Evolutionary conservation across 2,329 filamentous ascomycete species (phyloP).

Genomic region (Fusarium tjaetaba): DNA sequence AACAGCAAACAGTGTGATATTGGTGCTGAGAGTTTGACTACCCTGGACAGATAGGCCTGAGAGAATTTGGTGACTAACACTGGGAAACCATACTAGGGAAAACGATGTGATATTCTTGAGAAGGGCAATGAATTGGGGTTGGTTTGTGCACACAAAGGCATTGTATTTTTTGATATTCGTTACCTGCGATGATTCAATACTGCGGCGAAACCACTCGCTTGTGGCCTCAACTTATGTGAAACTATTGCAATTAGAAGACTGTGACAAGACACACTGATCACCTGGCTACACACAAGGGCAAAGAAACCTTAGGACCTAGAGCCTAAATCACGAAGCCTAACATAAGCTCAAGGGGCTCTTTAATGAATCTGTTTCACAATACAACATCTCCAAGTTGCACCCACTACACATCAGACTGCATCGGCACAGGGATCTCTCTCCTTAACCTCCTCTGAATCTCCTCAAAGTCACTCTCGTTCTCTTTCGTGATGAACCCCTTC

Average conservation of each 20-base stretch:
- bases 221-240: not conserved
- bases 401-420: slow-evolving; percentile 31
- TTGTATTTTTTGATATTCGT: not conserved
- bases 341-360: rapidly evolving
- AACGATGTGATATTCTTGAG: not conserved
- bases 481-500: slow-evolving; percentile 76
- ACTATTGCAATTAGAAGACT: not conserved
- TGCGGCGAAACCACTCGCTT: rapidly evolving
- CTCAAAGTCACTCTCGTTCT: slow-evolving; percentile 77
- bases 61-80: not conserved
- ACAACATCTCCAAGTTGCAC: not conserved
- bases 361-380: not conserved
- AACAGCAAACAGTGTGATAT: not conserved
- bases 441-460: slow-evolving; percentile 67
- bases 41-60: slow-evolving; percentile 1
- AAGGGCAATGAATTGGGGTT: not conserved
- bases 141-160: not conserved
- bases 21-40: not conserved
- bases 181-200: not conserved
- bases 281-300: not conserved
- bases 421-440: slow-evolving; percentile 56
- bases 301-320: not conserved
- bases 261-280: not conserved
- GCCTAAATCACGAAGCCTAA: too few species aligned
- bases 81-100: not conserved